Evolutionary conservation across 495 filamentous ascomycete genomes (phyloP), one percentile per base, ranked within the genome.

Genomic region (Hypomontagnella monticulosa): DNA sequence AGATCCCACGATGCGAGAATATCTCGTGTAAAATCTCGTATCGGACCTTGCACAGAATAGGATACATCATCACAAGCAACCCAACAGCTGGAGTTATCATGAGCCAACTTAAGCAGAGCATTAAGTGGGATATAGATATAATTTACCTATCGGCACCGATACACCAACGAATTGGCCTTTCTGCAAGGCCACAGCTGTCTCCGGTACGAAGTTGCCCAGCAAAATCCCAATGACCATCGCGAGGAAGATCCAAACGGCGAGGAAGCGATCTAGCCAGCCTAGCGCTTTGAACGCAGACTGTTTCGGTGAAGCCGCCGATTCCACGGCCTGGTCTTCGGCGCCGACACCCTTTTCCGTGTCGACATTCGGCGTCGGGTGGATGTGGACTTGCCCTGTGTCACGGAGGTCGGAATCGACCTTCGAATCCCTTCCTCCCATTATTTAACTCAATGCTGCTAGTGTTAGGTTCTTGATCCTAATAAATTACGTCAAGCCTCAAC

Each of bases 11-110:
- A 4, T 83, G 70, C 9, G 76, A 74, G 61, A 96, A 86, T 14
- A 91, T 73, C 6, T 84, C 81, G 73, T 94, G 91, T 40, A 98
- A 76, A 0, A 82, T 84, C 74, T 97, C 93, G 75, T 85, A 96
- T 33, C 87, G 85, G n/a, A 97, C 89, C 75, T 97, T 97, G 84
- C 93, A 95, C 16, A 96, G 80, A 61, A 96, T 96, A 0, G 93
- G 93, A 69, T 96, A 96, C 93, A 97, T 97, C 92, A 96, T 97
- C 23, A 95, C 85, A 6, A 97, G 83, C 15, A 97, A 80, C 10
- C 93, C 93, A 60, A 94, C 76, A 0, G 92, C 91, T 91, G 30
- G 16, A 14, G n/a, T 44, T 38, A 48, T 18, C 8, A 18, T 23
- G 23, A 11, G 56, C 61, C 27, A 44, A 19, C 23, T 18, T 10